Conservation (phyloP, 306 rosid genomes). For the Vigna angularis region DNA sequence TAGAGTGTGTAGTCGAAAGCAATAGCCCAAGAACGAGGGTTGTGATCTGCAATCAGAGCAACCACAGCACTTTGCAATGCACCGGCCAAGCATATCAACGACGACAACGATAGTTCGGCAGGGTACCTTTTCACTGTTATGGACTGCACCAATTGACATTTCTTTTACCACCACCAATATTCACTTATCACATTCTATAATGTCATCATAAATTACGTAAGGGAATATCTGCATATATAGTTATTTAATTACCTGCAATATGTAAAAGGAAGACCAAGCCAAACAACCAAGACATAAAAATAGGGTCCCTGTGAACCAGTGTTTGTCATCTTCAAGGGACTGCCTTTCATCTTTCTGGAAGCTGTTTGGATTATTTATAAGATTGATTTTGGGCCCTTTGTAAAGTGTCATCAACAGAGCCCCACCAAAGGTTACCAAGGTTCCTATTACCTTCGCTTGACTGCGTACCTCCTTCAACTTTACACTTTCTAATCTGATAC, state of each 20-base stretch:
- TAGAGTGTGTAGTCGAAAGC: constrained; percentile 65
- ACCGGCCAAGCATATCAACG: constrained; percentile 69
- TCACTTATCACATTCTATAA: background rate
- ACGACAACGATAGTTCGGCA: constrained; percentile 65
- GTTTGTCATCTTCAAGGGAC: constrained; percentile 13
- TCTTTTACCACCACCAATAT: background rate
- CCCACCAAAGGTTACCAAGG: constrained; percentile 59
- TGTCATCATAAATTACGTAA: background rate
- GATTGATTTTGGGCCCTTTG: constrained; percentile 64
- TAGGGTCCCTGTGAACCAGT: constrained; percentile 46
- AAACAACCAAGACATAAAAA: constrained; percentile 39
- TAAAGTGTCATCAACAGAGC: constrained; percentile 72
- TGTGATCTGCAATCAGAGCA: constrained; percentile 58
- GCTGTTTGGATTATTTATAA: constrained; percentile 48
- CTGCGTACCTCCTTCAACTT: constrained; percentile 54
- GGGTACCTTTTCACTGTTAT: constrained; percentile 67
- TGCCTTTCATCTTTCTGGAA: background rate
- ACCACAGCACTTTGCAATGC: constrained; percentile 58
- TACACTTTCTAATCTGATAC: constrained; percentile 43
- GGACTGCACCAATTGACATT: constrained; percentile 50
- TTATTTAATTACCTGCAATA: constrained; percentile 42
- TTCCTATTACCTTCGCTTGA: constrained; percentile 63
- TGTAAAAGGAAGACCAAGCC: constrained; percentile 51
- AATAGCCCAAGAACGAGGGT: constrained; percentile 58
- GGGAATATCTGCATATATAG: no score